A percentile compares a stretch with the other conserved stretches of the same genome.
phyloP scores from a whole-genome alignment of 2,329 filamentous ascomycete genomes.

The Penicillium sp. region DNA sequence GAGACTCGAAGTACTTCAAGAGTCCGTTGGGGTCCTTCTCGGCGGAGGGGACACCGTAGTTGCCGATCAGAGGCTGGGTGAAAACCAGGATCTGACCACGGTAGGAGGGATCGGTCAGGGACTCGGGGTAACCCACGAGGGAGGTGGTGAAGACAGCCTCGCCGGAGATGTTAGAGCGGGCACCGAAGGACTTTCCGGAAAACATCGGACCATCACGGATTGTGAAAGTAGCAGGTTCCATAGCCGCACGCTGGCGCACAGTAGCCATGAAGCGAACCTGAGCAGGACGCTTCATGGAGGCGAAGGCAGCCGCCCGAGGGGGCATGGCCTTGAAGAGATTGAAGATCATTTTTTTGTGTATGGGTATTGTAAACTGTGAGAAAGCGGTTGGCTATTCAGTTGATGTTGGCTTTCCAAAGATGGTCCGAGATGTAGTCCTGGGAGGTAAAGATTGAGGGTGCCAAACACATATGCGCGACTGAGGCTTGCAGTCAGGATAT shows the following conservation, averaged over 20 bases:
- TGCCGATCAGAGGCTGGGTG: conserved; percentile 95
- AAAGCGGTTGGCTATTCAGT: conserved; percentile 35
- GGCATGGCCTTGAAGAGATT: conserved; percentile 57
- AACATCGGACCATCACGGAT: conserved; percentile 96
- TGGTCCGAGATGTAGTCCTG: conserved; percentile 74
- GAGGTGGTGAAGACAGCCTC: conserved; percentile 99
- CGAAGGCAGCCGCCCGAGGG: conserved; percentile 49
- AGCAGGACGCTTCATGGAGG: conserved; percentile 37
- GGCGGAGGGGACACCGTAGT: conserved; percentile 92
- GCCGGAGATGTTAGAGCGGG: conserved; percentile 93
- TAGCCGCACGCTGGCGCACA: conserved; percentile 68
- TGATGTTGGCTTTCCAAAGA: conserved; percentile 69
- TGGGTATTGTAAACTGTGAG: conserved; percentile 12
- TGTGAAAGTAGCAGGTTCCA: conserved; percentile 86
- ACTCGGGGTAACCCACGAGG: conserved; percentile 96
- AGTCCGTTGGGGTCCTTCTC: conserved; percentile 85
- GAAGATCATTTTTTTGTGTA: conserved; percentile 53
- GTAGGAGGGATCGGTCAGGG: conserved; percentile 69
- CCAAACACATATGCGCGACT: conserved; percentile 80
- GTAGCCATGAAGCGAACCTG: conserved; percentile 61
- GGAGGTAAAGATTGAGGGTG: conserved; percentile 82
- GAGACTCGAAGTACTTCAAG: conserved; percentile 97
- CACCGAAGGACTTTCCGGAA: conserved; percentile 93
- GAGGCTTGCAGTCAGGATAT: conserved; percentile 39
- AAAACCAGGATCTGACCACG: conserved; percentile 92